phyloP scores from a whole-genome alignment of 202 grass and related monocot species.

The Musa balbisiana region DNA sequence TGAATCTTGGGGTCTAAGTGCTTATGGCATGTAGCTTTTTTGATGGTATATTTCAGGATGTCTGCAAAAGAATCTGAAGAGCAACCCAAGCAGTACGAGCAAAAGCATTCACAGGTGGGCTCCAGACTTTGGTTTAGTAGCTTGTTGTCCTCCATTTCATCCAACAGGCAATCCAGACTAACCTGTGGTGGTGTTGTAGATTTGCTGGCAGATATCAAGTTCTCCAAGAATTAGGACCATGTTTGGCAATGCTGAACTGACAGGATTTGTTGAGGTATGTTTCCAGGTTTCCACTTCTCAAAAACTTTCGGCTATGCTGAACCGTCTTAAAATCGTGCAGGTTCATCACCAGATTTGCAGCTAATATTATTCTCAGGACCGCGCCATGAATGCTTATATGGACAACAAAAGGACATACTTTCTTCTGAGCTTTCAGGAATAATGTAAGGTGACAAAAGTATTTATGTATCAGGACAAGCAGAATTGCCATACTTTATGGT shows the following conservation, averaged over 20 bases:
- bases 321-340: neutral
- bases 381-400: neutral
- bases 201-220: neutral
- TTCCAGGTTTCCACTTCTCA: neutral
- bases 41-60: neutral
- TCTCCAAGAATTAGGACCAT: neutral
- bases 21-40: neutral
- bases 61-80: neutral
- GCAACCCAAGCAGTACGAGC: neutral
- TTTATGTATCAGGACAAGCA: neutral
- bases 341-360: neutral
- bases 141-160: neutral
- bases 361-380: neutral
- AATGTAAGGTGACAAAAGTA: neutral
- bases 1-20: neutral
- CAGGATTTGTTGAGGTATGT: neutral
- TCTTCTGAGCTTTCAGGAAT: too few species aligned
- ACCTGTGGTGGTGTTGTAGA: neutral
- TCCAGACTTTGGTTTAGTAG: conserved; percentile 1
- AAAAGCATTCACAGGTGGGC: neutral
- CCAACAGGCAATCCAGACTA: neutral
- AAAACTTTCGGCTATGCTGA: neutral
- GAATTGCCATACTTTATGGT: neutral
- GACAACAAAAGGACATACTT: neutral
- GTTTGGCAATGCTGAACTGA: neutral